Evolutionary conservation across 108 stramenopile genomes (phyloP), one percentile per base, ranked within the genome.

Genomic region (Discostella stelligeroides): DNA sequence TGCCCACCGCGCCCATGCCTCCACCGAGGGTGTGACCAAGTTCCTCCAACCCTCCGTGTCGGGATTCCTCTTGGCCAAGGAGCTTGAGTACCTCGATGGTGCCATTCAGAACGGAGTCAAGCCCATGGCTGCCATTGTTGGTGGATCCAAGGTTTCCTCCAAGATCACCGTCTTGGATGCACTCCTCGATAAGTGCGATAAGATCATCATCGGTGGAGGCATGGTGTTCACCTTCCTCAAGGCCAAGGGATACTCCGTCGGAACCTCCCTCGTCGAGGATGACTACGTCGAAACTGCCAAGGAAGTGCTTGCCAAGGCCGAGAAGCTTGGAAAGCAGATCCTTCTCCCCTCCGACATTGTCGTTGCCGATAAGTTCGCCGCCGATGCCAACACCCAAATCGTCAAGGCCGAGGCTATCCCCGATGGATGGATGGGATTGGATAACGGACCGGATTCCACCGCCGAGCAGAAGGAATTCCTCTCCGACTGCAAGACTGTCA

Each of bases 141-240:
- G 99, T 66, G 99, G 99, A 84, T 97, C 98, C 82, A 99, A 99
- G 96, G 98, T 99, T 43, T 97, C 97, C 60, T 90, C 97, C 86
- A 99, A 99, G 95, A 98, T 99, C 82, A 90, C 97, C 67, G 98
- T 99, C 83, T 94, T 99, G 66, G 90, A 98, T 79, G 93, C 95
- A 68, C 95, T 99, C 75, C 89, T 99, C 63, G 96, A 98, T 75
- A 98, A 98, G 92, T 97, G 96, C 81, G 98, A 99, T 84, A 93
- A 85, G 79, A 85, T 98, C 80, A 84, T 99, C 88, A 97, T 99
- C 72, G 98, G 99, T 72, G 98, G 99, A 67, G 98, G 98, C 68
- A 98, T 99, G 98, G 98, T 98, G 66, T 99, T 98, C 97, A 99
- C 99, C 81, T 99, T 99, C 97, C 89, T 98, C 63, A 97, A 98